A percentile compares a stretch with the other conserved stretches of the same genome.
Evolutionary conservation across 2,329 filamentous ascomycete genomes (phyloP).

Genomic region (Claviceps humidiphila): DNA sequence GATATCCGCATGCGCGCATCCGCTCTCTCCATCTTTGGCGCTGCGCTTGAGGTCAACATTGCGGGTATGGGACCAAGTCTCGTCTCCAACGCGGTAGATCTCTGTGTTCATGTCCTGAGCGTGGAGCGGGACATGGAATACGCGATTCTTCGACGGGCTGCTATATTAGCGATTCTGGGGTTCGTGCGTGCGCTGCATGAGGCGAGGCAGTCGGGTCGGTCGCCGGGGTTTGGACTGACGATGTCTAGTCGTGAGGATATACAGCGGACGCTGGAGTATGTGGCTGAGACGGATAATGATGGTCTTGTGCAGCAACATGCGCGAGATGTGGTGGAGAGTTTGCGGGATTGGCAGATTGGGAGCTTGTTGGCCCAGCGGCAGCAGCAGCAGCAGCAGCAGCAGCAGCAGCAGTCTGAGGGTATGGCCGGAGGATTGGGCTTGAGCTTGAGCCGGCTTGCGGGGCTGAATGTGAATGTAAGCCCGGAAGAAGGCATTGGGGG

Average conservation of each 20-base stretch:
- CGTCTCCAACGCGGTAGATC: constrained; percentile 45
- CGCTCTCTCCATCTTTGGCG: constrained; percentile 51
- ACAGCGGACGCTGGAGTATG: constrained; percentile 47
- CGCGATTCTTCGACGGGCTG: constrained; percentile 53
- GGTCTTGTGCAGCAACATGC: constrained; percentile 56
- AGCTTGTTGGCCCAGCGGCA: constrained; percentile 26
- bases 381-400: not conserved
- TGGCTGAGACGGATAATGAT: constrained; percentile 53
- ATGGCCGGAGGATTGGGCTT: constrained; percentile 11
- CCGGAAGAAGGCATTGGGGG: constrained; percentile 13
- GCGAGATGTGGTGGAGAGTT: constrained; percentile 49
- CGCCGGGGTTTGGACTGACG: constrained; percentile 40
- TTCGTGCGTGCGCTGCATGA: constrained; percentile 47
- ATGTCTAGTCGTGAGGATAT: constrained; percentile 47
- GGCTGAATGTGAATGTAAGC: constrained; percentile 25
- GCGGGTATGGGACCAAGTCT: constrained; percentile 38
- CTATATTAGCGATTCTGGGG: constrained; percentile 48
- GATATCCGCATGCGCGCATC: constrained; percentile 59
- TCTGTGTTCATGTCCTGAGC: constrained; percentile 47
- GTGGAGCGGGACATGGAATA: constrained; percentile 47
- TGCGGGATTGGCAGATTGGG: constrained; percentile 48
- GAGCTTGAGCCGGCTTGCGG: constrained; percentile 18
- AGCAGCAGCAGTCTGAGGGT: constrained; percentile 9
- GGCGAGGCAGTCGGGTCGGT: constrained; percentile 31
- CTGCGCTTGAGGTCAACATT: constrained; percentile 46